phyloP scores from a whole-genome alignment of 345 rosid species.

The Alliaria petiolata region DNA sequence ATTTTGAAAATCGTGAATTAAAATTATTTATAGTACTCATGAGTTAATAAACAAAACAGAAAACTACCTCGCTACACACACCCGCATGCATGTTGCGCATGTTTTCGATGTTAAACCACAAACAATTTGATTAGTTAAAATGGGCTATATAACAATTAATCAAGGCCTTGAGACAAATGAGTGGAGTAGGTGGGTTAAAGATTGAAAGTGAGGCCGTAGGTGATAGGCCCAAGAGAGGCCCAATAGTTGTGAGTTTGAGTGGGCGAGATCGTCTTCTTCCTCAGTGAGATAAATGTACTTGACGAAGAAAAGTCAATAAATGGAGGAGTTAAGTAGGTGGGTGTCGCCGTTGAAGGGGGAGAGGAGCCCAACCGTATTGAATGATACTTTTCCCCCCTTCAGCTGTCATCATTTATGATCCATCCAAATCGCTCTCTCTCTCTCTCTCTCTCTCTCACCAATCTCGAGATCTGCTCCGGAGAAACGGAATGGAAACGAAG shows the following conservation, averaged over 20 bases:
- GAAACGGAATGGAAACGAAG: constrained; percentile 16
- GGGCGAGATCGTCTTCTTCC: not conserved
- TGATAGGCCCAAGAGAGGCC: not conserved
- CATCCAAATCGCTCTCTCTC: not conserved
- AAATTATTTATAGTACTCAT: not conserved
- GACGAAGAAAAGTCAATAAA: constrained; percentile 1
- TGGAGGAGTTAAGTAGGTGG: constrained; percentile 15
- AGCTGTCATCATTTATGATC: no score
- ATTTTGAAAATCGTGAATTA: not conserved
- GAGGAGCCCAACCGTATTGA: constrained; percentile 2
- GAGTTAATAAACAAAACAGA: not conserved
- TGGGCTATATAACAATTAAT: no score
- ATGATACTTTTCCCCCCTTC: no score
- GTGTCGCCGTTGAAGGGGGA: constrained; percentile 19
- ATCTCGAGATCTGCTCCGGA: constrained; percentile 25
- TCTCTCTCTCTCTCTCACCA: not conserved
- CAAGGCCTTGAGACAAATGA: no score
- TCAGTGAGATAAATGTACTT: not conserved
- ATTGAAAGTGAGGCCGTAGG: no score
- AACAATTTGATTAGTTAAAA: no score
- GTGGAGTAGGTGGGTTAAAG: no score
- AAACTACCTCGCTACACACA: not conserved
- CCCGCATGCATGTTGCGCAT: no score
- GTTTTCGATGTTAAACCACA: no score
- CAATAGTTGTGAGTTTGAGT: not conserved